Percentiles rank a stretch among this genome's conserved stretches.
These are phyloP conservation scores for Fusarium heterosporum DNA, from an alignment of 2,329 filamentous ascomycete species.

Conservation along the genomic window DNA sequence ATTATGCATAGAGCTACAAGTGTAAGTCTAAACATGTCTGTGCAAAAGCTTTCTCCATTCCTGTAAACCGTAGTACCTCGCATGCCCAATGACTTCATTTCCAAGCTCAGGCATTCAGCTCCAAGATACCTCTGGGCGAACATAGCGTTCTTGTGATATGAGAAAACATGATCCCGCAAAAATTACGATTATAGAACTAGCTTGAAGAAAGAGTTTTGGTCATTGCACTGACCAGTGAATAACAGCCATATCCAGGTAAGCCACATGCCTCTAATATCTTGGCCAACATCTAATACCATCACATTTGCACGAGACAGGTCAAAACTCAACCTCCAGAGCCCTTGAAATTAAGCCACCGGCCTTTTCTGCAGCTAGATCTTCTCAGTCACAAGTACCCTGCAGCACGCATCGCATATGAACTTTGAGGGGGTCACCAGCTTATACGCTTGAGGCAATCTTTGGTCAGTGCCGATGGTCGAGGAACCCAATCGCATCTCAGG, in stretches of 20 bases:
- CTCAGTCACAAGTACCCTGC: slow-evolving; percentile 23
- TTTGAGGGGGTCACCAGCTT: slow-evolving; percentile 14
- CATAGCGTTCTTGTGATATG: neutral
- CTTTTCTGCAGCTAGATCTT: slow-evolving; percentile 22
- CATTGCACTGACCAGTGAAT: neutral
- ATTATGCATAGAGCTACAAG: too few species aligned
- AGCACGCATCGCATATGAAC: slow-evolving; percentile 7
- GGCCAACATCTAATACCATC: neutral
- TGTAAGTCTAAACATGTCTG: too few species aligned
- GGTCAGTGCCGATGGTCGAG: slow-evolving; percentile 12
- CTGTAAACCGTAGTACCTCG: neutral
- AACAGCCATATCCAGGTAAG: neutral
- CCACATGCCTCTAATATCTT: neutral
- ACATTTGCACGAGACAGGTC: neutral
- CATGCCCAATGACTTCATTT: neutral
- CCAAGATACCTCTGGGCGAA: neutral
- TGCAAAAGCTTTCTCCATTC: neutral
- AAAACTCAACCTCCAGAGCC: neutral
- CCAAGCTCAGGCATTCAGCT: neutral
- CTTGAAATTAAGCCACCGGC: neutral
- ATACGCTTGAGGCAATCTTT: slow-evolving; percentile 22
- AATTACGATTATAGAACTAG: neutral
- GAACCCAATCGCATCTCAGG: slow-evolving; percentile 26
- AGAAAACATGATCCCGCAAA: neutral
- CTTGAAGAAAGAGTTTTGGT: neutral